These are phyloP conservation scores for Pestalotiopsis sp. DNA, from an alignment of 2,329 filamentous ascomycete genomes.

Conservation along the genomic window DNA sequence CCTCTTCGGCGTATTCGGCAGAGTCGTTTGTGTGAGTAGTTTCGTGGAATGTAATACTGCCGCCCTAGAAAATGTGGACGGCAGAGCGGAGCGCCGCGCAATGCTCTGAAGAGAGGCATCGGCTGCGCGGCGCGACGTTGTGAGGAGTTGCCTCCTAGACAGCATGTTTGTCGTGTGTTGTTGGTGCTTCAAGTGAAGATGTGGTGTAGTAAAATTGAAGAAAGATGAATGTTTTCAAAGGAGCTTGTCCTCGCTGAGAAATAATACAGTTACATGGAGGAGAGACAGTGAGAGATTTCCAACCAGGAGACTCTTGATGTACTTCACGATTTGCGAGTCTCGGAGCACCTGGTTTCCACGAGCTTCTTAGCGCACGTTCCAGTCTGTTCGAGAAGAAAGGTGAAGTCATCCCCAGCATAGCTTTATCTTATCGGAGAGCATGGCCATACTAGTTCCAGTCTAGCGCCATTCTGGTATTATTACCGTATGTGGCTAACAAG, in stretches of 20 bases:
- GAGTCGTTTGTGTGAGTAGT: constrained; percentile 18
- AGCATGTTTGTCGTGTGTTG: constrained; percentile 34
- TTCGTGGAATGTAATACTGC: constrained; percentile 22
- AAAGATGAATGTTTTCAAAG: not conserved
- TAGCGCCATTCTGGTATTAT: not conserved
- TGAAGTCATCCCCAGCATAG: constrained; percentile 14
- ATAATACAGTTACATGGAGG: not conserved
- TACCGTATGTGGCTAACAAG: not conserved
- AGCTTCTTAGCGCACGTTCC: constrained; percentile 13
- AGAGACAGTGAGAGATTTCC: not conserved
- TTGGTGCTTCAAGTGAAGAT: not conserved
- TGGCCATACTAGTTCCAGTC: not conserved
- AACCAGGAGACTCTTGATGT: constrained; percentile 3
- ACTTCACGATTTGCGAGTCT: not conserved
- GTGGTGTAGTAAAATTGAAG: not conserved
- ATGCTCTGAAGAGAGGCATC: constrained; percentile 27
- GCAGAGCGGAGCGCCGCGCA: constrained; percentile 22
- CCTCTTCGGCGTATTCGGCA: constrained; percentile 36
- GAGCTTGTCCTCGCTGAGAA: constrained; percentile 1
- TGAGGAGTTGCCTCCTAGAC: constrained; percentile 39
- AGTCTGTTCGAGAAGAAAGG: constrained; percentile 15
- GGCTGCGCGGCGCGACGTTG: constrained; percentile 35
- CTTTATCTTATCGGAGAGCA: constrained; percentile 8
- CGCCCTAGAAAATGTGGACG: constrained; percentile 25
- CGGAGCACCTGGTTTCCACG: not conserved